phyloP scores from a whole-genome alignment of 345 rosid species.

The Acer saccharum region DNA sequence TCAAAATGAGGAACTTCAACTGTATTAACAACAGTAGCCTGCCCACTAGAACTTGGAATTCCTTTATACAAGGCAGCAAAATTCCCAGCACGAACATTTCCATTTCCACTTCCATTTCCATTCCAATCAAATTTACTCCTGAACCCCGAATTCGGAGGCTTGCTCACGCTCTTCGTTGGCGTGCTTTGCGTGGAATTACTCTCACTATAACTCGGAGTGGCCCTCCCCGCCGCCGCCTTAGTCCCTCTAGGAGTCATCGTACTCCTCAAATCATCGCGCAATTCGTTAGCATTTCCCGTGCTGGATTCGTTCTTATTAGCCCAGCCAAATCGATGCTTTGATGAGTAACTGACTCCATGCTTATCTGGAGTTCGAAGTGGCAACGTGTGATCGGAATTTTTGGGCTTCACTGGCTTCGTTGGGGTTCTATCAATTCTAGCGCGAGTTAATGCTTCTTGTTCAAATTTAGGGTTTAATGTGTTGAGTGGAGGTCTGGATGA shows the following conservation, averaged over 20 bases:
- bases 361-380: slow-evolving; percentile 80
- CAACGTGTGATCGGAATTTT: slow-evolving; percentile 46
- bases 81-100: slow-evolving; percentile 50
- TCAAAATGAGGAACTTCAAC: slow-evolving; percentile 94
- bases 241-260: slow-evolving; percentile 58
- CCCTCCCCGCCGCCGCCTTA: slow-evolving; percentile 43
- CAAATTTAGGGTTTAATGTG: slow-evolving; percentile 48
- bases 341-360: slow-evolving; percentile 36
- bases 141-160: slow-evolving; percentile 67
- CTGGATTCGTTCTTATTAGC: slow-evolving; percentile 49
- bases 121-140: slow-evolving; percentile 59
- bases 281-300: slow-evolving; percentile 11
- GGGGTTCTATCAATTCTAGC: slow-evolving; percentile 65
- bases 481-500: slow-evolving; percentile 64
- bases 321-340: slow-evolving; percentile 73
- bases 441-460: slow-evolving; percentile 36
- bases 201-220: slow-evolving; percentile 50
- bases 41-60: slow-evolving; percentile 51
- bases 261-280: slow-evolving; percentile 37
- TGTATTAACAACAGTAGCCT: slow-evolving; percentile 53
- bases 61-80: slow-evolving; percentile 82
- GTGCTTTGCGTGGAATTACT: slow-evolving; percentile 79
- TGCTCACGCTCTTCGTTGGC: slow-evolving; percentile 86
- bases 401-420: slow-evolving; percentile 53
- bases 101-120: slow-evolving; percentile 37